Evolutionary conservation across 169 alveolate genomes (phyloP).

Genomic region (Plasmodium knowlesi): DNA sequence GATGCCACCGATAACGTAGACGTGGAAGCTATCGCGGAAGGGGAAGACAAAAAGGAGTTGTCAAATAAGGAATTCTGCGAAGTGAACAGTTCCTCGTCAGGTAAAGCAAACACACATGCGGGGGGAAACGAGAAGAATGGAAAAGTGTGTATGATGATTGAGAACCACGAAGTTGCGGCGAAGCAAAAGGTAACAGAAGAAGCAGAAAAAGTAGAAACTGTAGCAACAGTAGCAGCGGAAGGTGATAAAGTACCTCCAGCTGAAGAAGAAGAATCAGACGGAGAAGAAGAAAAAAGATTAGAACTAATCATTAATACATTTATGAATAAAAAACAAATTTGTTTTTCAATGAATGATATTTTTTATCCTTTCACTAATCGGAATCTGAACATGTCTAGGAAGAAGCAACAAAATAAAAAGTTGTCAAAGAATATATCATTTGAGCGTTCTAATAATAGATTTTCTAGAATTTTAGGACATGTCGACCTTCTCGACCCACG

Average conservation of each 20-base stretch:
- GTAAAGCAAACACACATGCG: neutral
- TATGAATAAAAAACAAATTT: conserved; percentile 15
- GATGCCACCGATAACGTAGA: neutral
- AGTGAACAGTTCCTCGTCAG: neutral
- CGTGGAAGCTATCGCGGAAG: neutral
- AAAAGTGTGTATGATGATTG: neutral
- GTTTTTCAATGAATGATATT: conserved; percentile 36
- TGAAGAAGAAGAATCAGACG: neutral
- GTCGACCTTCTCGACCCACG: neutral
- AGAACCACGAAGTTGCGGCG: neutral
- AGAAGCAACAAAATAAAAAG: conserved; percentile 37
- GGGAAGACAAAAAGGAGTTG: neutral
- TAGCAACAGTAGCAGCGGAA: neutral
- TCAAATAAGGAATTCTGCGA: neutral
- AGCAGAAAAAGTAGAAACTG: neutral
- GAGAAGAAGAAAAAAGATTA: conserved; percentile 26
- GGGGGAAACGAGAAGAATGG: neutral
- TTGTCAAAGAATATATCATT: neutral
- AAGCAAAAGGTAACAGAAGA: neutral
- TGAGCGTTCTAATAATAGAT: neutral
- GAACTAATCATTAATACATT: conserved; percentile 21
- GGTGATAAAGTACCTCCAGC: neutral
- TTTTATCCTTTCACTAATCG: conserved; percentile 48
- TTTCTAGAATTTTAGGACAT: neutral
- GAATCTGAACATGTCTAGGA: conserved; percentile 10